These are phyloP conservation scores for Singerocomus rubriflavus DNA, from an alignment of 1,284 basidiomycete genomes.

Conservation along the genomic window DNA sequence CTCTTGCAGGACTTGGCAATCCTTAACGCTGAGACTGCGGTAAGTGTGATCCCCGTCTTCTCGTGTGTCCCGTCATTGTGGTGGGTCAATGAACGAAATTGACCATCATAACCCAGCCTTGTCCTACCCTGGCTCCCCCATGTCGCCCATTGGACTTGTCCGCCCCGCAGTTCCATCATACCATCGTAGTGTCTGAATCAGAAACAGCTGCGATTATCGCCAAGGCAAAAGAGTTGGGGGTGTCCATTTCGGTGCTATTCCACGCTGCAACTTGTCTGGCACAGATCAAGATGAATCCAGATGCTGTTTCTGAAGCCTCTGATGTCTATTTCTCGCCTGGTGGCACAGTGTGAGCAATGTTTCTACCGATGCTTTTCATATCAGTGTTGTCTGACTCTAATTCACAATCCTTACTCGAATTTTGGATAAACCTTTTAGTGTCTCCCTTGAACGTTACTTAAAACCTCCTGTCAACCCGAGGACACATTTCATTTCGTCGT, in stretches of 20 bases:
- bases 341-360: slow-evolving; percentile 10
- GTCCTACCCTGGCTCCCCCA: slow-evolving; percentile 14
- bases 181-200: slow-evolving; percentile 1
- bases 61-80: no score
- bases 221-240: slow-evolving; percentile 12
- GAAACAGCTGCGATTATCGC: slow-evolving; percentile 15
- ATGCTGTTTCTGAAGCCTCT: slow-evolving; percentile 5
- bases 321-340: slow-evolving; percentile 21
- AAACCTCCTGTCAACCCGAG: slow-evolving; percentile 17
- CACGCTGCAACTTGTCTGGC: slow-evolving; percentile 22
- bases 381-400: neutral
- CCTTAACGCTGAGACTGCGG: slow-evolving; percentile 9
- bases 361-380: neutral
- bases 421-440: neutral
- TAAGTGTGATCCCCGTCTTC: neutral
- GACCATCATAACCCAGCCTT: slow-evolving; percentile 9
- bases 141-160: slow-evolving; percentile 10
- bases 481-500: slow-evolving; percentile 20
- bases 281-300: slow-evolving; percentile 23
- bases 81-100: neutral
- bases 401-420: neutral
- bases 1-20: slow-evolving; percentile 11
- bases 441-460: slow-evolving; percentile 22
- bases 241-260: slow-evolving; percentile 20
- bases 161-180: slow-evolving; percentile 10